These are phyloP conservation scores for Trematosphaeria pertusa DNA, from an alignment of 2,329 filamentous ascomycete genomes.

Conservation along the genomic window DNA sequence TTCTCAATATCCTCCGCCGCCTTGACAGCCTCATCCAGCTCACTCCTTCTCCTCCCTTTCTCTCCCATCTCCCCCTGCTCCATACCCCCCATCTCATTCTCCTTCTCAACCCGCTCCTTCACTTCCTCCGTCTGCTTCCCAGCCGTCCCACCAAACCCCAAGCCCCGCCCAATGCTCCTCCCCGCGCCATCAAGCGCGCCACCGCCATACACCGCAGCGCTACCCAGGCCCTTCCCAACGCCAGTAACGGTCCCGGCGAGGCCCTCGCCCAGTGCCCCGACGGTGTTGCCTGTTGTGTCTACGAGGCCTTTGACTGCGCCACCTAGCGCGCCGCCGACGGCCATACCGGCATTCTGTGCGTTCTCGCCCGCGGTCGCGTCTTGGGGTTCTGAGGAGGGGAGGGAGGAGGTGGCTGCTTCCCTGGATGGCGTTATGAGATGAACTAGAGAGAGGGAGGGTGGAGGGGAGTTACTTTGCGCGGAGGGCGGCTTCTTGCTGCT, in stretches of 20 bases:
- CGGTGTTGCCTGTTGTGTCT: constrained; percentile 22
- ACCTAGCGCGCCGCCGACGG: constrained; percentile 15
- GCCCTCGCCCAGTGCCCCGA: constrained; percentile 16
- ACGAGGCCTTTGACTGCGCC: constrained; percentile 22
- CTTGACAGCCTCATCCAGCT: not conserved
- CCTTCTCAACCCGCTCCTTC: not conserved
- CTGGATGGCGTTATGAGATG: too few species aligned
- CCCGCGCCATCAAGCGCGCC: constrained; percentile 3
- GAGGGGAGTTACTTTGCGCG: constrained; percentile 5
- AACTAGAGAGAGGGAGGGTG: too few species aligned
- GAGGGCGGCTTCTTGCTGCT: constrained; percentile 8
- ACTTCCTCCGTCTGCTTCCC: constrained; percentile 4
- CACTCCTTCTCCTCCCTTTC: not conserved
- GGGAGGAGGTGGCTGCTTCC: too few species aligned
- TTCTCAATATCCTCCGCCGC: constrained; percentile 8
- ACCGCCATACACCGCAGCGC: constrained; percentile 9
- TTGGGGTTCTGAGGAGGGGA: too few species aligned
- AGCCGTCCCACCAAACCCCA: constrained; percentile 3
- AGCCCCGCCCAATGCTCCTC: constrained; percentile 1
- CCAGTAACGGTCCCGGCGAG: constrained; percentile 11
- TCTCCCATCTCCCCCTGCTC: not conserved
- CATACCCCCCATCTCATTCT: not conserved
- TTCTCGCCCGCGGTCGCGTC: constrained; percentile 9
- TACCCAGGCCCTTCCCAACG: constrained; percentile 11
- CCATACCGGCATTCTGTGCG: constrained; percentile 16